phyloP scores from a whole-genome alignment of 257 asterid species.

The Salvia rosmarinus region DNA sequence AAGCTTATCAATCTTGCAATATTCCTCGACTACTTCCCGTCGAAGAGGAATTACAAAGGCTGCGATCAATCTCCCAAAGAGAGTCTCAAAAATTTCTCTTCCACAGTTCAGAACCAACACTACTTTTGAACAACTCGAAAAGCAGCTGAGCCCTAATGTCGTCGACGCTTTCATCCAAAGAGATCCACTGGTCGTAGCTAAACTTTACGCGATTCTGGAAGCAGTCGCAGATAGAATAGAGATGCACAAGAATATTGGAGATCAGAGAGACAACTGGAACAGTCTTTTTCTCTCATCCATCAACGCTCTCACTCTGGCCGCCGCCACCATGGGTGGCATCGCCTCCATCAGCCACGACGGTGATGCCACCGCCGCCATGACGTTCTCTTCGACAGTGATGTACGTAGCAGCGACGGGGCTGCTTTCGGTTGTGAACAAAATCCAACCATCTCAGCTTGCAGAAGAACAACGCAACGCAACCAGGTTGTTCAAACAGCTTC shows the following conservation, averaged over 20 bases:
- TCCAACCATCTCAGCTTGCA: slow-evolving; percentile 72
- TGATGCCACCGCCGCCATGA: slow-evolving; percentile 34
- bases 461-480: slow-evolving; percentile 70
- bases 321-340: slow-evolving; percentile 44
- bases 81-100: slow-evolving; percentile 21
- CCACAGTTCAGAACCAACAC: neutral
- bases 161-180: neutral
- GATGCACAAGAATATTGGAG: slow-evolving; percentile 61
- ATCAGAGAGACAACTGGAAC: slow-evolving; percentile 66
- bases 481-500: slow-evolving; percentile 55
- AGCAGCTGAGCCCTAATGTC: slow-evolving; percentile 25
- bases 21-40: neutral
- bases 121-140: neutral
- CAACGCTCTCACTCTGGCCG: slow-evolving; percentile 49
- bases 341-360: slow-evolving; percentile 34
- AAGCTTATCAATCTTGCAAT: slow-evolving; percentile 1
- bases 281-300: slow-evolving; percentile 49
- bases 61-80: slow-evolving; percentile 16
- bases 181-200: slow-evolving; percentile 35
- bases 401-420: slow-evolving; percentile 52
- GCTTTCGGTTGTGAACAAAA: slow-evolving; percentile 44
- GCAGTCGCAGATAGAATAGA: slow-evolving; percentile 63
- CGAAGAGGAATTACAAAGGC: slow-evolving; percentile 10
- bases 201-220: slow-evolving; percentile 59
- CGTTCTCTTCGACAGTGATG: slow-evolving; percentile 41